Base-by-base conservation (phyloP, 2,329 filamentous ascomycete genomes). In the Ophiostoma triangulosporum region DNA sequence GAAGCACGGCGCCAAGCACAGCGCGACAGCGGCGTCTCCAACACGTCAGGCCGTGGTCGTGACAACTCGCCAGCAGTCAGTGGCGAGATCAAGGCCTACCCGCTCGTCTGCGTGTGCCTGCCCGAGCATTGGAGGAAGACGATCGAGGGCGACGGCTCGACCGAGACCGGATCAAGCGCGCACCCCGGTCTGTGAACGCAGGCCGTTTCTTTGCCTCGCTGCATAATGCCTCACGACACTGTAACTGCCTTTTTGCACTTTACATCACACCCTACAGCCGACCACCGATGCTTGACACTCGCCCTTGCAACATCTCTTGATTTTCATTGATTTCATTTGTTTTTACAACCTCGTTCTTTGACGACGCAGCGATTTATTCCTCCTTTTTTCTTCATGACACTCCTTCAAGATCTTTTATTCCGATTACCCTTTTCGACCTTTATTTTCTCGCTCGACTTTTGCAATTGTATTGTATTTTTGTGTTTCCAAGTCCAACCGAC, bases 111-210 rank as follows among this genome's bases (percentile, higher is more conserved):
- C 64, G 88, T 97, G 40, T 97, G 93, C 68, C 73, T 95, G 31
- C 93, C 91, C 26, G 87, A 95, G 64, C 90, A 96, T 68, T 98
- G 91, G 91, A 82, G 84, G 64, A 95, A 93, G 70, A 97, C 91
- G 2, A 95, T 97, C 61, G 91, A 97, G 59, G 88, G 89, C 56
- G 90, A 96, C 63, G 77, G 78, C 31, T 84, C 81, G 27, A 83
- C 81, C 4, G 82, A 84, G 63, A 75, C 77, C 9, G 76, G 73
- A 53, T 82, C 78, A 12, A 74, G 65, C 55, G 67, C 61, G 15
- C 63, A 65, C 32, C 65, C 64, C 14, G 59, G 26, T 35, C 45
- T 51, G 33, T 57, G 55, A 36, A 20, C 20, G 20, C n/a, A 43
- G 38, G 24, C 38, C 4, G 36, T 48, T 4, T 35, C 22, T 35